Evolutionary conservation across 2,329 filamentous ascomycete species (phyloP), one percentile per base, ranked within the genome.

Genomic region (Fusarium neocosmosporiellum): DNA sequence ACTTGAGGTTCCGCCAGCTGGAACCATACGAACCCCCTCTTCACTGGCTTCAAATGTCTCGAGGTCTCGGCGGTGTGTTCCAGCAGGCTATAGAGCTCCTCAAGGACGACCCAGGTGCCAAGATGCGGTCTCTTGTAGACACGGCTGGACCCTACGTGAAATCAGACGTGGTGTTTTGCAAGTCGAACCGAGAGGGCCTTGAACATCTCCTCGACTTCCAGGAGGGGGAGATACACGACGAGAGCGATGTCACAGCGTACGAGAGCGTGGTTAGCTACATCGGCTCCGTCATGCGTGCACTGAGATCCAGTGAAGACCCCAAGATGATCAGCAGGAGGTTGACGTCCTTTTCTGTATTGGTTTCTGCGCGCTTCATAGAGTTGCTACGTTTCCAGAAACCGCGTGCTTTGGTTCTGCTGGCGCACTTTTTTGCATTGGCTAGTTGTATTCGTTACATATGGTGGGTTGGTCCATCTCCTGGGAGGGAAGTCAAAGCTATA

Each of bases 1-100:
- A 61, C 37, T 48, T 77, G 39, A 70, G 69, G 6, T 65, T 72
- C 5, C 71, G 73, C 1, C 48, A 59, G n/a, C 46, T 76, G n/a
- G 39, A 66, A 16, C 71, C 70, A 1, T 79, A 78, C 54, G 62
- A 73, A 16, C 70, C 77, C 2, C 77, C 76, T 10, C 61, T 68
- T 22, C 73, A 75, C 33, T 78, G 75, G 76, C 67, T 79, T 4
- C 65, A 75, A 11, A 65, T 77, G n/a, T 74, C 70, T 20, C 71
- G 74, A 16, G 72, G 71, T 31, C 71, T 77, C 33, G 69, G 69
- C 11, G 67, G 70, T 10, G 71, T 76, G 16, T 75, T 74, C 39
- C 50, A 67, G 22, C 55, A 62, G 1, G 66, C 70, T 1, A 41
- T 69, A 27, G 29, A 50, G 14, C 58, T 76, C 5, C 36, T 77